phyloP scores from a whole-genome alignment of 2,329 filamentous ascomycete species.

The Chaetomiaceae sp. region DNA sequence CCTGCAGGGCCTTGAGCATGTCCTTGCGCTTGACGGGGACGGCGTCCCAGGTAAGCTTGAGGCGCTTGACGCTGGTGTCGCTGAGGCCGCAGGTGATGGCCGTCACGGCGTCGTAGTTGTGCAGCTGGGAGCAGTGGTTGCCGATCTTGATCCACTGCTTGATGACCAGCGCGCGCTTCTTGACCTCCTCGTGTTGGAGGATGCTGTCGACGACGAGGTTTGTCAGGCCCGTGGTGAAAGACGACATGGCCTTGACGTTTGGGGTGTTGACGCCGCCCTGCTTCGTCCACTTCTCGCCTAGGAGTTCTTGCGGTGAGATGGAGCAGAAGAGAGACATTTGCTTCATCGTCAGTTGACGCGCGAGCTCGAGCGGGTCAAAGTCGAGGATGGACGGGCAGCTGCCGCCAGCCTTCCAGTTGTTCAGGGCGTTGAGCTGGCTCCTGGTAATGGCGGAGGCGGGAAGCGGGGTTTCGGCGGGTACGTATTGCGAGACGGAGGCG shows the following conservation, averaged over 20 bases:
- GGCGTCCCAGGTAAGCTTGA: constrained; percentile 88
- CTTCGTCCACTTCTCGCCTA: constrained; percentile 93
- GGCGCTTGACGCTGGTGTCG: constrained; percentile 80
- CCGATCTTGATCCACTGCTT: constrained; percentile 99
- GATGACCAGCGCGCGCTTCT: constrained; percentile 84
- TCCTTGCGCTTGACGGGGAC: constrained; percentile 80
- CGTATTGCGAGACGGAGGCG: constrained; percentile 66
- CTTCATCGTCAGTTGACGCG: constrained; percentile 87
- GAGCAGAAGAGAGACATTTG: constrained; percentile 88
- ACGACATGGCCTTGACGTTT: constrained; percentile 92
- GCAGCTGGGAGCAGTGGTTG: constrained; percentile 76
- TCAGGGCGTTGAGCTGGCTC: constrained; percentile 69
- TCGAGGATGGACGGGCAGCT: constrained; percentile 72
- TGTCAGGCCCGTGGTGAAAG: constrained; percentile 84
- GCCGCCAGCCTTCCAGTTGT: constrained; percentile 70
- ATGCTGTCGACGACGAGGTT: constrained; percentile 93
- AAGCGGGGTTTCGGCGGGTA: constrained; percentile 66
- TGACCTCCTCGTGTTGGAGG: constrained; percentile 79
- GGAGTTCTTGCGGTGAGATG: constrained; percentile 85
- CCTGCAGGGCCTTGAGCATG: constrained; percentile 71
- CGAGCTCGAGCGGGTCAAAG: constrained; percentile 86
- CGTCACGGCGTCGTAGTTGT: constrained; percentile 97
- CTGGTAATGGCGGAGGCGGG: constrained; percentile 68
- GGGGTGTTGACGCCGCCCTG: constrained; percentile 72
- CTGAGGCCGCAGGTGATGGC: constrained; percentile 93